Base-by-base conservation (phyloP, 805 yeast genomes). In the Ogataea ganodermae region DNA sequence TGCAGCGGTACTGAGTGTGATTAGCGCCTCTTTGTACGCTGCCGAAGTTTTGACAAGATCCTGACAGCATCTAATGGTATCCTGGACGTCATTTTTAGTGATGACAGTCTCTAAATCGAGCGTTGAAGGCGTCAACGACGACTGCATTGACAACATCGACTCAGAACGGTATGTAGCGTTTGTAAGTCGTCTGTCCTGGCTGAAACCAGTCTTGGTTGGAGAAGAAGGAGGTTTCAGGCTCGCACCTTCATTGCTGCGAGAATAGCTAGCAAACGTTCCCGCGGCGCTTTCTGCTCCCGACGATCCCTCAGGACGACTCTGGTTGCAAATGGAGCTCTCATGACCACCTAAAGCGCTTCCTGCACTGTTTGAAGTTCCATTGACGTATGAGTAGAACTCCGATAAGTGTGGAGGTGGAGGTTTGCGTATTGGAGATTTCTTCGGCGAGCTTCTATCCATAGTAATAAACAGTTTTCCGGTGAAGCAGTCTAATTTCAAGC, bases 31-130 rank as follows among this genome's bases (percentile, higher is more conserved):
- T 39, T 78, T 58, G 63, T 83, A 75, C 45, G 67, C 59, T 20
- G 63, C 66, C 9, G 84, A 78, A 41, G 81, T 75, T 3, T 56
- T 59, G 14, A 80, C 53, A 30, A 83, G 68, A 7, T 72, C 71
- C n/a, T 68, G 63, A 56, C 80, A 81, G 2, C 78, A 70, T 9
- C 65, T 68, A 9, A 78, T 63, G 1, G 83, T 79, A 26, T 70
- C 67, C 6, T 70, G 66, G 42, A 85, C 77, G 59, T 86, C 94
- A 30, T 73, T 72, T 33, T 79, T 72, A 1, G 89, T 81, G 9
- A 84, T 72, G 14, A 84, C 65, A 14, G 78, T 76, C n/a, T 81
- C 80, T 52, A 83, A 66, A 52, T 83, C 89, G 48, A 79, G 62
- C 4, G 79, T 76, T 1, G 85, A 74, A 23, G 82, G 79, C 7